These are phyloP conservation scores for Lecanicillium sp. DNA, from an alignment of 2,329 filamentous ascomycete genomes.

Conservation along the genomic window DNA sequence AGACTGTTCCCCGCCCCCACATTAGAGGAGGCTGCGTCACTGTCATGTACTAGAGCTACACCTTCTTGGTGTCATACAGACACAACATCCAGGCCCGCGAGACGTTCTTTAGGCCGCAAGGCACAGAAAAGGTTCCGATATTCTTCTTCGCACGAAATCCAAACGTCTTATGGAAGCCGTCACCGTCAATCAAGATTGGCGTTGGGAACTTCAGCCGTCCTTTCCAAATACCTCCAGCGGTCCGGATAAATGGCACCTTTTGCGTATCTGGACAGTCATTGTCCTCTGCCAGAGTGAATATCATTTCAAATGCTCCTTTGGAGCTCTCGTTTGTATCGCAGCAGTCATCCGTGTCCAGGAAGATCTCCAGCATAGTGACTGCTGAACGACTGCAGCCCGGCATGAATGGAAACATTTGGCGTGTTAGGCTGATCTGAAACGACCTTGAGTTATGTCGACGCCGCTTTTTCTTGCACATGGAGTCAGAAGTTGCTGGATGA, in stretches of 20 bases:
- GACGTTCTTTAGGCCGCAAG: slow-evolving; percentile 3
- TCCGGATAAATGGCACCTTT: slow-evolving; percentile 5
- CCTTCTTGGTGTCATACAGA: neutral
- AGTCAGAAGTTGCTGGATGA: neutral
- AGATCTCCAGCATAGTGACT: neutral
- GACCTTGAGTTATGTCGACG: neutral
- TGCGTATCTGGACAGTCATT: slow-evolving; percentile 1
- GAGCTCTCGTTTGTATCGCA: no score
- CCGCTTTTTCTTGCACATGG: neutral
- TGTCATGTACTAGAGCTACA: no score
- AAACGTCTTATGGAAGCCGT: neutral
- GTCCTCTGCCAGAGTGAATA: neutral
- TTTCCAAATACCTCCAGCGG: slow-evolving; percentile 2
- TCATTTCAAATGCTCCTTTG: neutral
- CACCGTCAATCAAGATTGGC: neutral
- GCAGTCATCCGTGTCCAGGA: no score
- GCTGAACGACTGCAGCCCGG: neutral
- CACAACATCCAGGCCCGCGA: slow-evolving; percentile 3
- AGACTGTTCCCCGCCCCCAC: no score
- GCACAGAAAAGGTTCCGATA: neutral
- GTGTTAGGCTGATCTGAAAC: slow-evolving; percentile 1
- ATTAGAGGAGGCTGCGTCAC: no score
- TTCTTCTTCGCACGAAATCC: neutral
- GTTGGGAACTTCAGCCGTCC: neutral
- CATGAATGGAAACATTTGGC: slow-evolving; percentile 6